Evolutionary conservation across 2,329 filamentous ascomycete genomes (phyloP), one percentile per base, ranked within the genome.

Genomic region (Aspergillus sp.): DNA sequence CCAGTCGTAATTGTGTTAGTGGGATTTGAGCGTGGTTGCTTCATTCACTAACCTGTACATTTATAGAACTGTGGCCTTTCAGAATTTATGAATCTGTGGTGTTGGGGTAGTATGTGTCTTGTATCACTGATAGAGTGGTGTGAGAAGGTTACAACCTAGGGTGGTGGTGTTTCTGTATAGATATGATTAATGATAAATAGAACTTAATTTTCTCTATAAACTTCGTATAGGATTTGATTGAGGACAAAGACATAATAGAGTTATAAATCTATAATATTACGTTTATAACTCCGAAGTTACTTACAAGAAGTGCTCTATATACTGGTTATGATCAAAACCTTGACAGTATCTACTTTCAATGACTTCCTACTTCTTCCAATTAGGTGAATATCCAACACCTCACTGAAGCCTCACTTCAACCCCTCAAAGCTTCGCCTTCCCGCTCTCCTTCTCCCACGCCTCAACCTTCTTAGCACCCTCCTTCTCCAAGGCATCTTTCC

Each of bases 401-500:
- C 9, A 17, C 13, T 17, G 17, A 48, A 15, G 6, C 47, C 11
- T 22, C 22, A 20, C 39, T 17, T 2, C 39, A 4, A 5, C 17
- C n/a, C 7, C 9, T 37, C 57, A 72, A 61, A 73, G 68, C 61
- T 72, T 72, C 17, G 66, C 58, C 41, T 53, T 52, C 27, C 44
- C 27, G 27, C 9, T 44, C 48, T 42, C 39, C 55, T 41, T 63
- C 39, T 52, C 48, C 40, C 50, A 42, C 15, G 42, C 27, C 39
- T 52, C 40, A 20, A 45, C 41, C 47, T 33, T 62, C 37, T 48
- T 64, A 59, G 74, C 75, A 48, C 75, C 71, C 75, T 80, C 81
- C 75, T 82, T 81, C 64, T 79, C 76, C 60, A 73, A 68, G 51
- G 71, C 62, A 11, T 73, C 73, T 46, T 78, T 77, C 65, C 80